Evolutionary conservation across 1,284 basidiomycete genomes (phyloP).

Genomic region (Heterobasidion parviporum): DNA sequence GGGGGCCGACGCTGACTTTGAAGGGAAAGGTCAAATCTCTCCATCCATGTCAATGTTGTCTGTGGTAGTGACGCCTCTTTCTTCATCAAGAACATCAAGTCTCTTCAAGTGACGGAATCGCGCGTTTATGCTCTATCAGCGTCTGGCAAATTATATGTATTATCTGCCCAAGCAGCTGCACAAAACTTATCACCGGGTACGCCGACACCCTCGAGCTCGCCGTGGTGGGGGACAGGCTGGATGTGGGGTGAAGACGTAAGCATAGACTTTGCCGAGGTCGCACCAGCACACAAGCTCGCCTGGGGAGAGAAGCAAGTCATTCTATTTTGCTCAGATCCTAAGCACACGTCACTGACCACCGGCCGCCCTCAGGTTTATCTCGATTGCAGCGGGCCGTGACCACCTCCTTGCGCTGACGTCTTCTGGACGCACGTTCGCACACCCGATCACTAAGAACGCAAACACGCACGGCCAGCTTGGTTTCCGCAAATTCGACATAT

Average conservation of each 20-base stretch:
- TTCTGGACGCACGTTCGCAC: constrained; percentile 72
- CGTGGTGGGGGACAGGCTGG: constrained; percentile 51
- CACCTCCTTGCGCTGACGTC: constrained; percentile 86
- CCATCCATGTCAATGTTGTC: background rate
- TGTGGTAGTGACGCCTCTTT: background rate
- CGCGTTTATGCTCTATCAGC: constrained; percentile 67
- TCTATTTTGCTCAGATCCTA: background rate
- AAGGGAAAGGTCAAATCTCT: constrained; percentile 53
- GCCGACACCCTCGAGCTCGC: constrained; percentile 31
- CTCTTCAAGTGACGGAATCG: constrained; percentile 46
- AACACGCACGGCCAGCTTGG: constrained; percentile 87
- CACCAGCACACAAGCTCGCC: constrained; percentile 34
- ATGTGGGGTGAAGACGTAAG: constrained; percentile 47
- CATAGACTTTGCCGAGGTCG: constrained; percentile 42
- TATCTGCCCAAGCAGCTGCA: constrained; percentile 44
- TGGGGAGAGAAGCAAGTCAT: constrained; percentile 47
- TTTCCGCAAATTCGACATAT: constrained; percentile 54
- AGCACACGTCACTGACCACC: background rate
- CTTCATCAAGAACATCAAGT: constrained; percentile 58
- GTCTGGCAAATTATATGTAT: constrained; percentile 66
- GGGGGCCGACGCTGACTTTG: constrained; percentile 43
- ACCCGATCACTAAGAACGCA: constrained; percentile 71
- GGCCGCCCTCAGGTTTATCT: constrained; percentile 45
- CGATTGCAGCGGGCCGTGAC: constrained; percentile 68
- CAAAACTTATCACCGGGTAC: constrained; percentile 32